Base-by-base conservation (phyloP, 305 asterid genomes). In the Solanum hybrid region DNA sequence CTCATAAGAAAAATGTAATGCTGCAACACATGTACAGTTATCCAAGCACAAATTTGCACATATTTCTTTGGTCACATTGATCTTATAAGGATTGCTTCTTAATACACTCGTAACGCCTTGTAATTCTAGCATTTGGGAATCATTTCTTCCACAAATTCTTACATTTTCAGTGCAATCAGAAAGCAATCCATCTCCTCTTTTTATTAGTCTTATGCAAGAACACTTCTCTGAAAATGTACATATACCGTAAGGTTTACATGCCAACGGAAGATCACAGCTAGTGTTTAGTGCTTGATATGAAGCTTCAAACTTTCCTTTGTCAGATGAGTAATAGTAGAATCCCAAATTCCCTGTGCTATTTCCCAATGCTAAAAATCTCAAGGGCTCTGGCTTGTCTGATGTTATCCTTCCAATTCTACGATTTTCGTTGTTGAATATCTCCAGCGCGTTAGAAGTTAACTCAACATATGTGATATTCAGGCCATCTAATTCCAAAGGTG, bases 231-330 rank as follows among this genome's bases (percentile, higher is more conserved):
- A 92, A 26, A 90, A 88, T 20, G 93, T 93, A 89, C 98, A 97
- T 42, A 97, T 93, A 8, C 95, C 97, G 8, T 95, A 95, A 0
- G 97, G 93, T 74, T 90, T 87, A 86, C 99, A 97, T 0, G 97
- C 93, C 92, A 97, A 81, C 1, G 99, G 99, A 67, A 95, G 97
- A 89, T 97, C 97, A 88, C 99, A 97, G 6, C 95, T 93, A 14
- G n/a, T 83, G 82, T 93, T 93, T 22, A 95, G 74, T 11, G 99
- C 97, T 86, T 92, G 91, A 87, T 92, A 97, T 10, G 97, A 95
- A 77, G 95, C 92, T 78, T 94, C 95, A 71, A 96, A 97, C 64
- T 91, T 91, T 2, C 89, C 91, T 1, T 92, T 91, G 36, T 89
- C 93, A 10, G 87, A 71, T 1, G 98, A 94, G 91, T 95, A 97